A percentile compares a stretch with the other conserved stretches of the same genome.
Conservation (phyloP, 352 stramenopile species). For the Globisporangium irregulare region DNA sequence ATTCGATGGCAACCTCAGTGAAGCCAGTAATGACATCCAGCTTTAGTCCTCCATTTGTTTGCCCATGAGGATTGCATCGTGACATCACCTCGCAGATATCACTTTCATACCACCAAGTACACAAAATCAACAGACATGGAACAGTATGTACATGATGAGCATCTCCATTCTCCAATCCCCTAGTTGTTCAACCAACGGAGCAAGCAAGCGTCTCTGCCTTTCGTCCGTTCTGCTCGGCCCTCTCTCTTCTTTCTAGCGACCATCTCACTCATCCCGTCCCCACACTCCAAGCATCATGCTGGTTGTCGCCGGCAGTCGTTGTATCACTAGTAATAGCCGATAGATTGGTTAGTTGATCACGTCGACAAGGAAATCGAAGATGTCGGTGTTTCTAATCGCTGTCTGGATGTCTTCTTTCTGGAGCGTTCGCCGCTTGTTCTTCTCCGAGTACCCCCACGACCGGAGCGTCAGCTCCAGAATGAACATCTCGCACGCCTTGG, state of each 20-base stretch:
- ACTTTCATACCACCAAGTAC: background rate
- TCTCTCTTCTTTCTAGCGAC: background rate
- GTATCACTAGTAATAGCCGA: background rate
- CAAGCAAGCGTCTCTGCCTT: background rate
- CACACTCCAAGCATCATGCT: background rate
- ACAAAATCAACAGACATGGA: background rate
- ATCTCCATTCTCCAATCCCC: background rate
- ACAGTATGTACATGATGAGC: background rate
- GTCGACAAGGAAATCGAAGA: constrained; percentile 99
- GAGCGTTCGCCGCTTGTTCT: constrained; percentile 91
- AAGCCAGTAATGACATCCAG: background rate
- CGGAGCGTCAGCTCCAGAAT: constrained; percentile 98
- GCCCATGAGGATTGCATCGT: too few relatives aligned
- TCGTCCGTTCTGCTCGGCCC: background rate
- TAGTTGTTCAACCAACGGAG: background rate
- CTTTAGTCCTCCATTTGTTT: too few relatives aligned
- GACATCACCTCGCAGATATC: too few relatives aligned
- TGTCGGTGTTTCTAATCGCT: constrained; percentile 98
- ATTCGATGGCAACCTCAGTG: background rate
- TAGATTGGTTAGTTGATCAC: constrained; percentile 87
- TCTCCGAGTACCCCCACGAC: constrained; percentile 85
- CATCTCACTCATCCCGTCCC: background rate
- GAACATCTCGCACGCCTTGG: constrained; percentile 99
- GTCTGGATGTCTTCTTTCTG: constrained; percentile 98
- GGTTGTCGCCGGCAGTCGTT: background rate